phyloP scores from a whole-genome alignment of 2,329 filamentous ascomycete genomes.

The Leptosphaerulina australis region DNA sequence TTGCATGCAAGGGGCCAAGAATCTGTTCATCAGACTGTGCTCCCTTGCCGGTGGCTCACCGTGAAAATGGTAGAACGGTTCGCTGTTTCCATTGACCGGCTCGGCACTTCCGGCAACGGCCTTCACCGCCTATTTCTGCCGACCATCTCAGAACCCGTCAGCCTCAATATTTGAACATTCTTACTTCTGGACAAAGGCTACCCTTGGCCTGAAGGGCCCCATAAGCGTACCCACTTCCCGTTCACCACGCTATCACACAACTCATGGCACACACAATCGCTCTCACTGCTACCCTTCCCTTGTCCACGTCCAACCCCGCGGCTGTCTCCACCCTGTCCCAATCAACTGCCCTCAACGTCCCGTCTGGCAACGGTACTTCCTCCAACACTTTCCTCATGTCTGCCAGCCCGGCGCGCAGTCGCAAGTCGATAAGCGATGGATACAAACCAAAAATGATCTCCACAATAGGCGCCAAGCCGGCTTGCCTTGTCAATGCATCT shows the following conservation, averaged over 20 bases:
- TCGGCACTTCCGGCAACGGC: constrained; percentile 21
- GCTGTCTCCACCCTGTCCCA: constrained; percentile 44
- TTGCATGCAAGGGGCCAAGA: background rate
- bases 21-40: background rate
- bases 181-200: constrained; percentile 28
- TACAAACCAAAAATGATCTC: constrained; percentile 82
- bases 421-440: constrained; percentile 66
- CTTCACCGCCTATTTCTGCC: constrained; percentile 23
- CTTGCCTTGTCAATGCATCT: constrained; percentile 95
- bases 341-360: constrained; percentile 53
- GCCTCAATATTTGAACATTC: constrained; percentile 31
- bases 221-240: constrained; percentile 21
- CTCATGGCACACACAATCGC: constrained; percentile 41
- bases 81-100: constrained; percentile 23
- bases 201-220: constrained; percentile 27
- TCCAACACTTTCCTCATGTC: constrained; percentile 91
- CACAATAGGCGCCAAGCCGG: constrained; percentile 70
- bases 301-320: constrained; percentile 32
- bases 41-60: constrained; percentile 1
- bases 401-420: constrained; percentile 64
- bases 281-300: constrained; percentile 27
- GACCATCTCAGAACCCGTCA: constrained; percentile 14
- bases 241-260: constrained; percentile 16
- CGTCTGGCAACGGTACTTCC: constrained; percentile 58
- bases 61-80: background rate